Evolutionary conservation across 2,329 filamentous ascomycete genomes (phyloP).

Genomic region (Periconia sp.): DNA sequence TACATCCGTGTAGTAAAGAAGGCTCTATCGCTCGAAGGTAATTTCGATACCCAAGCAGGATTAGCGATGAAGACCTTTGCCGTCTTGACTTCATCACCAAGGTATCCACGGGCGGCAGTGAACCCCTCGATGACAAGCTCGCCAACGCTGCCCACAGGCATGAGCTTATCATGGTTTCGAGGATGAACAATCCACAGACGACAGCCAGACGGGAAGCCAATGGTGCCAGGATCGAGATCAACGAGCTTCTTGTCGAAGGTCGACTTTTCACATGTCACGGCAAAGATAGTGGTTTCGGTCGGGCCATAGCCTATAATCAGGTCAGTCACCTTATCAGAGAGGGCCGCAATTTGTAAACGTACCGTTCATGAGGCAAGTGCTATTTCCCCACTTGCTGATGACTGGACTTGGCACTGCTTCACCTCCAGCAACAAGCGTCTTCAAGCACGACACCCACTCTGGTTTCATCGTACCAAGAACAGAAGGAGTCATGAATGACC

Average conservation of each 20-base stretch:
- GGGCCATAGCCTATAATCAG: constrained; percentile 34
- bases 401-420: constrained; percentile 49
- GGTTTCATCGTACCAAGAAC: constrained; percentile 47
- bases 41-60: constrained; percentile 18
- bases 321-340: constrained; percentile 6
- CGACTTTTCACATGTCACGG: constrained; percentile 28
- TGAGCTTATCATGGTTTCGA: constrained; percentile 41
- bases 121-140: constrained; percentile 37
- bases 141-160: constrained; percentile 38
- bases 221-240: constrained; percentile 33
- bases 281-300: constrained; percentile 39
- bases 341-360: constrained; percentile 29
- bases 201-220: constrained; percentile 39
- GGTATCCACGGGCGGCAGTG: constrained; percentile 26
- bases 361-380: constrained; percentile 53
- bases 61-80: constrained; percentile 29
- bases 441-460: constrained; percentile 49
- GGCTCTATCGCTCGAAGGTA: constrained; percentile 2
- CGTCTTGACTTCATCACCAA: constrained; percentile 26
- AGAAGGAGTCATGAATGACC: constrained; percentile 39
- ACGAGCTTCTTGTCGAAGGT: constrained; percentile 31
- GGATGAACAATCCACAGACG: constrained; percentile 51
- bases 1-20: constrained; percentile 25
- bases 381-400: constrained; percentile 52
- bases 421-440: constrained; percentile 52